These are phyloP conservation scores for Metschnikowia rubicola DNA, from an alignment of 805 yeast species.

Conservation along the genomic window DNA sequence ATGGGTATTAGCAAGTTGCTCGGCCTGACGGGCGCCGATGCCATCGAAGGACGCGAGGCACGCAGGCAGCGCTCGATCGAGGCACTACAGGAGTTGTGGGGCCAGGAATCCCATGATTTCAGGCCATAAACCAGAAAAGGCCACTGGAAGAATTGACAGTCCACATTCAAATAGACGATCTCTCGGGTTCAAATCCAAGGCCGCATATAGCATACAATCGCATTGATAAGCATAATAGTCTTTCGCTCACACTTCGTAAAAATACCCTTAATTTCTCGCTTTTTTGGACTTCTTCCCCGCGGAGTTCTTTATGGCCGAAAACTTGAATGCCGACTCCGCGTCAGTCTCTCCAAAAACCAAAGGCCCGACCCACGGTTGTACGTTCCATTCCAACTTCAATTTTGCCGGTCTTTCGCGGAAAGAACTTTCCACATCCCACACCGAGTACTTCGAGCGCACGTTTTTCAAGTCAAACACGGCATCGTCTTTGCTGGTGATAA, in stretches of 20 bases:
- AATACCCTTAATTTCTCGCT: not conserved
- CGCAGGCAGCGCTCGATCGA: conserved; percentile 24
- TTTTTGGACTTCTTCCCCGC: conserved; percentile 13
- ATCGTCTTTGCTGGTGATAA: conserved; percentile 54
- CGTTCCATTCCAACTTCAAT: conserved; percentile 78
- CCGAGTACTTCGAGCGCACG: conserved; percentile 69
- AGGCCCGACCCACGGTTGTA: conserved; percentile 89
- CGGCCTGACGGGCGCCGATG: conserved; percentile 5
- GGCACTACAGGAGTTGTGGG: conserved; percentile 19
- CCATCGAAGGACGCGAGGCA: conserved; percentile 19
- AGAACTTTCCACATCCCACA: conserved; percentile 75
- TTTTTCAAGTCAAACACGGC: conserved; percentile 54
- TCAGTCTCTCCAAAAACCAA: conserved; percentile 60
- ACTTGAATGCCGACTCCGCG: conserved; percentile 26
- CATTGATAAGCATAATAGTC: too few relatives aligned
- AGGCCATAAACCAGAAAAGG: not conserved
- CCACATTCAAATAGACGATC: too few relatives aligned
- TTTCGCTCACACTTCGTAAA: too few relatives aligned
- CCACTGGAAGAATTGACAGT: not conserved
- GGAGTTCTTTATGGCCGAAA: conserved; percentile 22
- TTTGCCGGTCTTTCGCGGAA: conserved; percentile 63
- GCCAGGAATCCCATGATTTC: not conserved
- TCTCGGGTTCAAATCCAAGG: too few relatives aligned
- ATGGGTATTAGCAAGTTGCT: conserved; percentile 19
- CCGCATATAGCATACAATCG: too few relatives aligned